phyloP scores from a whole-genome alignment of 352 stramenopile species.

The Albugo laibachii region DNA sequence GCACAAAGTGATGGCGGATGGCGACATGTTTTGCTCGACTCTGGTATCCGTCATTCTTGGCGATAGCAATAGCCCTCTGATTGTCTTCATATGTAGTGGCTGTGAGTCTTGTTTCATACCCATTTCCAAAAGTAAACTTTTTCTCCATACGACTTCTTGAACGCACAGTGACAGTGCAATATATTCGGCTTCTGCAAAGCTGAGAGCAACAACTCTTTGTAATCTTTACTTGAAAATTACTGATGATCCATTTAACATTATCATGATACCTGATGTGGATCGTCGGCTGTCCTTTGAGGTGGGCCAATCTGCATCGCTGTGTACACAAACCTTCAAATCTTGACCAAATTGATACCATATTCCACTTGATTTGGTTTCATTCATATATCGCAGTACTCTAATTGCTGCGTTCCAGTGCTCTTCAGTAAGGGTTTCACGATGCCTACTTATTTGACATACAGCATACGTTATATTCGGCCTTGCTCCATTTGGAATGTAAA shows the following conservation, averaged over 20 bases:
- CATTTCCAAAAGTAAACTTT: constrained; percentile 2
- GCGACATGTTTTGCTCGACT: constrained; percentile 5
- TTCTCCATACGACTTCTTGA: constrained; percentile 5
- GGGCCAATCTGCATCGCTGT: not conserved
- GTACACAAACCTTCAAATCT: not conserved
- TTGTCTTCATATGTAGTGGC: constrained; percentile 5
- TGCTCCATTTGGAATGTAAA: too few relatives aligned
- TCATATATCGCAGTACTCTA: not conserved
- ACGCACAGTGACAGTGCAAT: constrained; percentile 2
- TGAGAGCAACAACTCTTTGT: constrained; percentile 2
- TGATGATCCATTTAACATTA: not conserved
- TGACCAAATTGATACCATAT: not conserved
- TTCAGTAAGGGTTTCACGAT: too few relatives aligned
- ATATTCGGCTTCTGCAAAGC: constrained; percentile 6
- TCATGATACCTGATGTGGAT: not conserved
- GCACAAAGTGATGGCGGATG: constrained; percentile 6
- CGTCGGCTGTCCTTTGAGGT: not conserved
- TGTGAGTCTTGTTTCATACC: not conserved
- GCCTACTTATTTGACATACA: too few relatives aligned
- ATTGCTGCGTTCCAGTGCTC: not conserved
- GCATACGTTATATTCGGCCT: too few relatives aligned
- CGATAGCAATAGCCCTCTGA: constrained; percentile 3
- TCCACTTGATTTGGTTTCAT: not conserved
- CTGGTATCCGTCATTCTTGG: not conserved
- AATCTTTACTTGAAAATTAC: not conserved